Percentiles rank a stretch among this genome's conserved stretches.
These are phyloP conservation scores for Komagataella mondaviorum DNA, from an alignment of 805 yeast species.

Conservation along the genomic window DNA sequence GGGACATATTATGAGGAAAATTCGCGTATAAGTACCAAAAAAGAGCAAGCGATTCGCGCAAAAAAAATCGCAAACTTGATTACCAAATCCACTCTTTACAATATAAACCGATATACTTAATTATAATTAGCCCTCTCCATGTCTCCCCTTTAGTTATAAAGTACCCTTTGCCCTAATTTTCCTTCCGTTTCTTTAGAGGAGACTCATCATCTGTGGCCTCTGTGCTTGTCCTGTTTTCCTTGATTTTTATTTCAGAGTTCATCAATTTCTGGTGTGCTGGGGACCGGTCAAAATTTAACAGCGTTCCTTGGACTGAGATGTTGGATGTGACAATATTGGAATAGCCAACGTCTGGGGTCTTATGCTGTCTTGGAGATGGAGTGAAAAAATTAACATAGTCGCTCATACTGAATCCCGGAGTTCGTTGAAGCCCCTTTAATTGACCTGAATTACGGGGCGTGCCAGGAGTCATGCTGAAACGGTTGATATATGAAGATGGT, in stretches of 20 bases:
- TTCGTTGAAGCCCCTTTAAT: conserved; percentile 18
- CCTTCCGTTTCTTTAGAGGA: background rate
- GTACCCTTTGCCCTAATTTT: background rate
- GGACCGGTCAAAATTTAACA: background rate
- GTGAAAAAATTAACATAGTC: conserved; percentile 73
- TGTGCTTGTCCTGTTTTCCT: background rate
- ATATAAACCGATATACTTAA: background rate
- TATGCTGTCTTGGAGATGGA: conserved; percentile 42
- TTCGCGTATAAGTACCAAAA: background rate
- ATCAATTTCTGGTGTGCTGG: background rate
- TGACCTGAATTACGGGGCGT: conserved; percentile 9
- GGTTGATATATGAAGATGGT: background rate
- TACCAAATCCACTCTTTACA: background rate
- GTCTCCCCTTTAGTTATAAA: too few relatives aligned
- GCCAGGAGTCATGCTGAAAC: conserved; percentile 17
- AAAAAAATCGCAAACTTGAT: background rate
- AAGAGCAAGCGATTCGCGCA: background rate
- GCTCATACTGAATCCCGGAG: conserved; percentile 69
- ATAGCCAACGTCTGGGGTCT: conserved; percentile 19
- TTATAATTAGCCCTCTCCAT: background rate
- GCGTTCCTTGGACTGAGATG: background rate
- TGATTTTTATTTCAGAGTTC: background rate
- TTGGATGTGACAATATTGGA: background rate
- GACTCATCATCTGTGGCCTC: background rate
- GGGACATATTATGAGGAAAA: background rate